Evolutionary conservation across 495 filamentous ascomycete genomes (phyloP), one percentile per base, ranked within the genome.

Genomic region (Hypomontagnella monticulosa): DNA sequence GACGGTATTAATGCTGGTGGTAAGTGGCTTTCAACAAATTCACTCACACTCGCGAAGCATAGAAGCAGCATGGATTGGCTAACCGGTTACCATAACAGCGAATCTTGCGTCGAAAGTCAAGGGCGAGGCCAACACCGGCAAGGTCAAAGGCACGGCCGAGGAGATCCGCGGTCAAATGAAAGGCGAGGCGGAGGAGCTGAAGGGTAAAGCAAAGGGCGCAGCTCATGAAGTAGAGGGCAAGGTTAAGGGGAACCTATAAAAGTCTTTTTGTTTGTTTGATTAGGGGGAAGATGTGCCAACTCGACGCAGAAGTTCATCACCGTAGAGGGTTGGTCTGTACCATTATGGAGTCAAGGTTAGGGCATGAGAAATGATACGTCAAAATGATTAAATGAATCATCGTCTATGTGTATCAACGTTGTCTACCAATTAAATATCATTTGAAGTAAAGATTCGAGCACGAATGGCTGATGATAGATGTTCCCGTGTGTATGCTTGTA

Each of bases 1-100:
- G 82, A 83, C 51, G 83, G 83, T 11, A 86, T 86, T 70, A 77
- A 85, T 58, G 72, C 76, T 56, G 77, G 79, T 38, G 59, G 84
- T 86, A 74, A 42, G 82, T 78, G 20, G 18, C 3, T 14, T 8
- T n/a, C n/a, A n/a, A n/a, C 15, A 18, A 27, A 27, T 18, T 43
- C 3, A 4, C 38, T 4, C 15, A 11, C 4, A n/a, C 38, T 41
- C 6, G 2, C 40, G 6, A 43, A 7, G 6, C 15, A 7, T 16
- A 43, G n/a, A 38, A 10, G 12, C 4, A 19, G 6, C 3, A 19
- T 14, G 36, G 16, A 3, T 50, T 27, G 38, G 66, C 62, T 66
- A 72, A 69, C 59, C 14, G 7, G 18, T 7, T 30, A 18, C 14
- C 8, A 14, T 7, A 2, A 64, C 61, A 85, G 83, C 79, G 60